Evolutionary conservation across 371 early-diverging fungal species (phyloP).

Genomic region (Dichotomocladium elegans): DNA sequence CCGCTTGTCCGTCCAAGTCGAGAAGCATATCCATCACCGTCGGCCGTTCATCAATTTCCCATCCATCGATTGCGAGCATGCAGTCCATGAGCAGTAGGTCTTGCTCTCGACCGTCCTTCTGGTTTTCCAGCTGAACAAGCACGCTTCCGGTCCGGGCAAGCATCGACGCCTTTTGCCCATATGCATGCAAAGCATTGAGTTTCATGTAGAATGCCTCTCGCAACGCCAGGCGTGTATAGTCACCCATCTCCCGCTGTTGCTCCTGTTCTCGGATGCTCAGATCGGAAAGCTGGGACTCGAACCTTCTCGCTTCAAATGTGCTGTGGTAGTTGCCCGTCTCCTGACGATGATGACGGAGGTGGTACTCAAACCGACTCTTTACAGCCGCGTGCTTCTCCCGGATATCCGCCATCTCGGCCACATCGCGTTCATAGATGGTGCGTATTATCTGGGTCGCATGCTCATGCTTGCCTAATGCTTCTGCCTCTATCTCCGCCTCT

Average conservation of each 20-base stretch:
- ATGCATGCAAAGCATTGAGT: slow-evolving; percentile 41
- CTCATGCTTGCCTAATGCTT: slow-evolving; percentile 17
- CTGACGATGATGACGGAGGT: too few species aligned
- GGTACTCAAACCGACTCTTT: slow-evolving; percentile 26
- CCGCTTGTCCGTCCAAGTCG: too few species aligned
- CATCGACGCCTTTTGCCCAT: slow-evolving; percentile 36
- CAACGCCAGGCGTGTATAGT: slow-evolving; percentile 44
- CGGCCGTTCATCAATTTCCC: slow-evolving; percentile 32
- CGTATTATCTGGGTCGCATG: slow-evolving; percentile 39
- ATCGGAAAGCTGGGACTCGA: slow-evolving; percentile 25
- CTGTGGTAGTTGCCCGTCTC: slow-evolving; percentile 27
- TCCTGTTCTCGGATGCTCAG: slow-evolving; percentile 33
- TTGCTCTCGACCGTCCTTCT: slow-evolving; percentile 10
- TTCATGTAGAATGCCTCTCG: slow-evolving; percentile 44
- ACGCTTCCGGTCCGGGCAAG: slow-evolving; percentile 37
- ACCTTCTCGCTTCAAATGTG: too few species aligned
- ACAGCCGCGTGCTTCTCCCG: slow-evolving; percentile 39
- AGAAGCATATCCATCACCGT: slow-evolving; percentile 15
- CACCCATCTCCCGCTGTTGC: slow-evolving; percentile 31
- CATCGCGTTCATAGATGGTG: slow-evolving; percentile 33
- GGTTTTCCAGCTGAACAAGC: background rate
- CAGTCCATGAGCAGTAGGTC: slow-evolving; percentile 34
- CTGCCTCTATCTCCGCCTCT: slow-evolving; percentile 28
- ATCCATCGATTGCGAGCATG: slow-evolving; percentile 32
- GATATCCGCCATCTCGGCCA: slow-evolving; percentile 25